Percentiles rank a stretch among this genome's conserved stretches.
Conservation (phyloP, 1,139 yeast genomes). For the Geotrichum europaeum region DNA sequence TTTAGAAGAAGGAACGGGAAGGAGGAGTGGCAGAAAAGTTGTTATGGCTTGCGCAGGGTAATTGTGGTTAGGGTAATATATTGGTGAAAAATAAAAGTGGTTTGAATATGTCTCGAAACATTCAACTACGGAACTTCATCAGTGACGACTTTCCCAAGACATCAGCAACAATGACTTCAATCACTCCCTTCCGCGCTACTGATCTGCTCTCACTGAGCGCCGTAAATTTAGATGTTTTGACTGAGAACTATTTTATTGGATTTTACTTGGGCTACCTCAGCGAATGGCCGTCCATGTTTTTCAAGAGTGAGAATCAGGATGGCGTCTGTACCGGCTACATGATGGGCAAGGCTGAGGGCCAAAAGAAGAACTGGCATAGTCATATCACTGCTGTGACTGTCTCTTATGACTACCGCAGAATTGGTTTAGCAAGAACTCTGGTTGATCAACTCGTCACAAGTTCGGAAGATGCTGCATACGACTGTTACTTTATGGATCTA, state of each 20-base stretch:
- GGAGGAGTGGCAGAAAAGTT: neutral
- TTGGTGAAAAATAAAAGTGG: too few species aligned
- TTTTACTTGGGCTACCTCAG: slow-evolving; percentile 80
- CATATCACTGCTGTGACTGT: slow-evolving; percentile 97
- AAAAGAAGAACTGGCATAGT: slow-evolving; percentile 82
- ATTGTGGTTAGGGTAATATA: neutral
- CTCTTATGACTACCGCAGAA: slow-evolving; percentile 70
- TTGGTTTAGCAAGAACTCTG: slow-evolving; percentile 70
- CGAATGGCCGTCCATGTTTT: slow-evolving; percentile 85
- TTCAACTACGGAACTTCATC: neutral
- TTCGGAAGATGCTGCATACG: slow-evolving; percentile 49
- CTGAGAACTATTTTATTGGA: slow-evolving; percentile 81
- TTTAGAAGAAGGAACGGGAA: neutral
- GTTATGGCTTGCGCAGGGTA: neutral
- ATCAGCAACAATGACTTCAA: slow-evolving; percentile 57
- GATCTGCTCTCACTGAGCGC: slow-evolving; percentile 69
- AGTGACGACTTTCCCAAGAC: neutral
- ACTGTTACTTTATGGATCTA: slow-evolving; percentile 78
- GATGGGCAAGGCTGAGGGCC: slow-evolving; percentile 97
- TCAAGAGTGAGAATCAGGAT: slow-evolving; percentile 53
- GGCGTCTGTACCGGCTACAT: slow-evolving; percentile 39
- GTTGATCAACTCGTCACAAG: slow-evolving; percentile 68
- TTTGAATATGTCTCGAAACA: too few species aligned
- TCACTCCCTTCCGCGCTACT: slow-evolving; percentile 78
- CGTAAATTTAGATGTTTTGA: slow-evolving; percentile 77